A percentile compares a stretch with the other conserved stretches of the same genome.
These are phyloP conservation scores for Rickenella mellea DNA, from an alignment of 768 basidiomycete genomes.

Conservation along the genomic window DNA sequence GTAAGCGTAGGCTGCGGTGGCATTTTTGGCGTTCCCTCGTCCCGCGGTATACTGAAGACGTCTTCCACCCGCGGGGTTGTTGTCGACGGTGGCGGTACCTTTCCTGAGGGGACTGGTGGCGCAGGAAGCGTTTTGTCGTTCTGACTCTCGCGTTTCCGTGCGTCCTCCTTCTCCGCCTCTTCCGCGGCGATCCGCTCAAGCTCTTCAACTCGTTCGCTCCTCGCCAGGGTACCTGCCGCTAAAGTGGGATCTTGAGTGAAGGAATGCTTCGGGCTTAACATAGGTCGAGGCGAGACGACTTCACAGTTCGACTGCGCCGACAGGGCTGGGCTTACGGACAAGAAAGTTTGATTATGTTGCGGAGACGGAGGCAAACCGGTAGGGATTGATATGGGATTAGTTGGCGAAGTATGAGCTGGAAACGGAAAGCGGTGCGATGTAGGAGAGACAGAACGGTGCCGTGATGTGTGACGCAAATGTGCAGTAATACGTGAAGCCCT, in stretches of 20 bases:
- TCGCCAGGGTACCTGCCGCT: slow-evolving; percentile 26
- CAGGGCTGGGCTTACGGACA: background rate
- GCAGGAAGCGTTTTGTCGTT: slow-evolving; percentile 52
- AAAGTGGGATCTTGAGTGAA: slow-evolving; percentile 29
- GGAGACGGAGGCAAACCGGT: no score
- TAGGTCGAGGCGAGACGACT: slow-evolving; percentile 54
- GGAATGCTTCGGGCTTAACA: slow-evolving; percentile 56
- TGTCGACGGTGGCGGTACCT: slow-evolving; percentile 19
- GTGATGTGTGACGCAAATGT: slow-evolving; percentile 46
- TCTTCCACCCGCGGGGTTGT: slow-evolving; percentile 2
- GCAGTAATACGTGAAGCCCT: slow-evolving; percentile 48
- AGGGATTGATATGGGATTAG: background rate
- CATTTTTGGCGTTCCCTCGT: slow-evolving; percentile 6
- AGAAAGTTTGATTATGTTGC: no score
- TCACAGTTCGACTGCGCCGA: slow-evolving; percentile 13
- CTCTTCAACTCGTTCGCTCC: slow-evolving; percentile 53
- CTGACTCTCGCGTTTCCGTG: slow-evolving; percentile 4
- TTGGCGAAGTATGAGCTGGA: background rate
- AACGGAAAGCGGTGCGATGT: slow-evolving; percentile 44
- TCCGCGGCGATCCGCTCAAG: slow-evolving; percentile 69
- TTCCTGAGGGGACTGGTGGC: slow-evolving; percentile 1
- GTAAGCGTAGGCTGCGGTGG: background rate
- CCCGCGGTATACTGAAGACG: slow-evolving; percentile 16
- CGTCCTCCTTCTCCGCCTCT: slow-evolving; percentile 15
- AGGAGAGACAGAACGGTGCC: slow-evolving; percentile 55